These are phyloP conservation scores for Pythium plurisporium DNA, from an alignment of 352 stramenopile species.

Conservation along the genomic window DNA sequence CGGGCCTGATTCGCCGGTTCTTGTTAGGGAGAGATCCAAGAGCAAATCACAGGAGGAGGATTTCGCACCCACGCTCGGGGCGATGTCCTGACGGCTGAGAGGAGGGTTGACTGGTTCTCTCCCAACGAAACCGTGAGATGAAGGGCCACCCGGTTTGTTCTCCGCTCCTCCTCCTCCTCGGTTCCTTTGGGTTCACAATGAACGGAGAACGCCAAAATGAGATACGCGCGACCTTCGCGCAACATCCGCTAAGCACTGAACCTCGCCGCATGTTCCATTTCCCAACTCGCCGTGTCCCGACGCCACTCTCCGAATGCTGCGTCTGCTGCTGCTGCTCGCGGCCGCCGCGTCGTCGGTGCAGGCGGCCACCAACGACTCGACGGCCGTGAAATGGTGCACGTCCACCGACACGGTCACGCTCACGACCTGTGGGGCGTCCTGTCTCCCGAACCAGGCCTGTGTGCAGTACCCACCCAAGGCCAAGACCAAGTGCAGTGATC, in stretches of 20 bases:
- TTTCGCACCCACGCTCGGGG: too few species aligned
- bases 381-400: slow-evolving; percentile 28
- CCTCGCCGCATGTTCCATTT: slow-evolving; percentile 1
- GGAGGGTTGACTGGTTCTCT: too few species aligned
- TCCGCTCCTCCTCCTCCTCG: too few species aligned
- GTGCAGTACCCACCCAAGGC: slow-evolving; percentile 44
- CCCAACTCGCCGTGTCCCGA: neutral
- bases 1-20: too few species aligned
- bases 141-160: too few species aligned
- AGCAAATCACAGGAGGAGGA: too few species aligned
- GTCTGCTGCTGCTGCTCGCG: neutral
- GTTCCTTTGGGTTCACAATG: slow-evolving; percentile 1
- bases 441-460: slow-evolving; percentile 39
- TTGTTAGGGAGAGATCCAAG: too few species aligned
- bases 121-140: too few species aligned
- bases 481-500: slow-evolving; percentile 37
- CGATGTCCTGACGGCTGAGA: too few species aligned
- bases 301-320: neutral
- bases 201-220: neutral
- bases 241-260: slow-evolving; percentile 3
- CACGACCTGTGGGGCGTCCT: slow-evolving; percentile 40
- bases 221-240: slow-evolving; percentile 18
- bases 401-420: slow-evolving; percentile 43
- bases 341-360: neutral
- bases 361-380: neutral